A percentile compares a stretch with the other conserved stretches of the same genome.
Evolutionary conservation across 495 filamentous ascomycete species (phyloP).

Genomic region (Penicillium dipodomyicola): DNA sequence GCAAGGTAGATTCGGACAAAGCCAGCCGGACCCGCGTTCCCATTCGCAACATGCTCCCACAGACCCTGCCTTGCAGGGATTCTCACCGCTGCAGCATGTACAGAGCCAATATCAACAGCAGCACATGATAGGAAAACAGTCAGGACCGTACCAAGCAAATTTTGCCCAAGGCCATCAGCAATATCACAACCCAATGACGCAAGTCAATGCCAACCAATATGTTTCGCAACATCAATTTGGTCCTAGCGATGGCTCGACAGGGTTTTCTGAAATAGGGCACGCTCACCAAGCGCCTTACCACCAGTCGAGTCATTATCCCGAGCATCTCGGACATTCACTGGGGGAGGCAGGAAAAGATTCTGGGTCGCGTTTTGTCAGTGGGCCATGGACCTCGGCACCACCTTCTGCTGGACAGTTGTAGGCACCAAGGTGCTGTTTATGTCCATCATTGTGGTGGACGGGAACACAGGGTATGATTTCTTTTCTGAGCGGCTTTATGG

Average conservation of each 20-base stretch:
- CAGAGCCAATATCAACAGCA: constrained; percentile 17
- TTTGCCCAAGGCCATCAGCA: constrained; percentile 2
- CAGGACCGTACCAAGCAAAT: constrained; percentile 4
- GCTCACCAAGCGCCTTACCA: constrained; percentile 5
- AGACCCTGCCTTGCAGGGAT: constrained; percentile 14
- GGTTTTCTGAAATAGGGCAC: neutral
- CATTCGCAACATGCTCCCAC: constrained; percentile 15
- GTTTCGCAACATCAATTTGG: constrained; percentile 7
- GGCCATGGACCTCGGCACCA: constrained; percentile 24
- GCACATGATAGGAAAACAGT: constrained; percentile 14
- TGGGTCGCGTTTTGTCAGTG: constrained; percentile 28
- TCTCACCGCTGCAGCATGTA: constrained; percentile 10
- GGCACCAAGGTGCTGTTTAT: neutral
- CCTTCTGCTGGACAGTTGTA: constrained; percentile 12
- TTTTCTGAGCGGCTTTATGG: neutral
- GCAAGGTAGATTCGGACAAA: neutral
- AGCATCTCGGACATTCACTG: neutral
- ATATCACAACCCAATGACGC: constrained; percentile 19
- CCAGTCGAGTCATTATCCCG: neutral
- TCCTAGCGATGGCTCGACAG: neutral
- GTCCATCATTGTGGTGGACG: neutral
- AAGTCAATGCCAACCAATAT: constrained; percentile 16
- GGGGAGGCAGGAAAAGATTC: constrained; percentile 10
- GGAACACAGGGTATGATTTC: neutral
- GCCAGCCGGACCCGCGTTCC: constrained; percentile 12